These are phyloP conservation scores for Penicillium sp. DNA, from an alignment of 2,329 filamentous ascomycete genomes.

Conservation along the genomic window DNA sequence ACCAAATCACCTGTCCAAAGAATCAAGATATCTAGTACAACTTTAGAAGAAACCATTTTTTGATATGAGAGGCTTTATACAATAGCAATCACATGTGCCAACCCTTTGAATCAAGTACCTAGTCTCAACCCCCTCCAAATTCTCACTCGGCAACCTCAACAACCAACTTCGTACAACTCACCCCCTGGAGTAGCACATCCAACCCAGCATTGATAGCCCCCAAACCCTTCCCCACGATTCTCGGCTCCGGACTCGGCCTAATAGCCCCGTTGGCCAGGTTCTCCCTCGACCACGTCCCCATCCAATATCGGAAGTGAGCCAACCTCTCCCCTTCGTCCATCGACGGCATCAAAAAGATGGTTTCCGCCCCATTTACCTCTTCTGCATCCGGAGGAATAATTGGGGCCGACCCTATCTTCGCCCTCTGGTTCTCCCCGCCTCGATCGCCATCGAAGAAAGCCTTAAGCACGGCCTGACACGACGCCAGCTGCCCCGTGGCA, in stretches of 20 bases:
- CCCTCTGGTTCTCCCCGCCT: slow-evolving; percentile 6
- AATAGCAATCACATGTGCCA: background rate
- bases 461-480: slow-evolving; percentile 43
- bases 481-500: slow-evolving; percentile 38
- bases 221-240: slow-evolving; percentile 41
- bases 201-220: slow-evolving; percentile 42
- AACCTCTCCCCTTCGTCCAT: slow-evolving; percentile 35
- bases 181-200: slow-evolving; percentile 38
- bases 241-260: slow-evolving; percentile 43
- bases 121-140: background rate
- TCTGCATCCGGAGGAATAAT: slow-evolving; percentile 33
- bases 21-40: too few species aligned
- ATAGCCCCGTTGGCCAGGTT: slow-evolving; percentile 44
- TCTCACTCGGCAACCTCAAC: slow-evolving; percentile 40
- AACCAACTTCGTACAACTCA: slow-evolving; percentile 48
- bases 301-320: slow-evolving; percentile 43
- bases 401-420: slow-evolving; percentile 44
- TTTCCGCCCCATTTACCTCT: slow-evolving; percentile 36
- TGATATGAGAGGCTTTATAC: background rate
- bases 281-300: slow-evolving; percentile 36
- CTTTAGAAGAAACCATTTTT: too few species aligned
- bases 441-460: slow-evolving; percentile 25
- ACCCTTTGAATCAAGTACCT: background rate
- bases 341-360: slow-evolving; percentile 43
- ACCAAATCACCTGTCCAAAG: background rate